phyloP scores from a whole-genome alignment of 345 rosid species.

The Salix arbutifolia region DNA sequence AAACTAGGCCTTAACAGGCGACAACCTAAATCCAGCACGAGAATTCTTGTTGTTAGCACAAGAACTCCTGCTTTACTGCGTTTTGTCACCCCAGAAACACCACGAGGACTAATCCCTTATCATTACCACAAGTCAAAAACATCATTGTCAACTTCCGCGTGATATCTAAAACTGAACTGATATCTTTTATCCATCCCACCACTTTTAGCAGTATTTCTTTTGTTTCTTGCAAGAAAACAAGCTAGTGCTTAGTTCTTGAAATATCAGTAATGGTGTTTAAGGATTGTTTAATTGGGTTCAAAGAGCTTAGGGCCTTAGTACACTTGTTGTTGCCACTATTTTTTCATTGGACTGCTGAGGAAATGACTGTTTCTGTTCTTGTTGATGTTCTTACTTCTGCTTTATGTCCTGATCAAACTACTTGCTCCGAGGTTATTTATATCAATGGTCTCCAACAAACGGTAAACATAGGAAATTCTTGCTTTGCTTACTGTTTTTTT shows the following conservation, averaged over 20 bases:
- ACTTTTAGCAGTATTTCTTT: background rate
- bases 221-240: background rate
- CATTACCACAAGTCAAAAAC: background rate
- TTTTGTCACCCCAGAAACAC: background rate
- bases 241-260: background rate
- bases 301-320: slow-evolving; percentile 39
- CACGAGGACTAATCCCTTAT: background rate
- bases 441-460: slow-evolving; percentile 54
- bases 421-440: slow-evolving; percentile 50
- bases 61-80: background rate
- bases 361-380: slow-evolving; percentile 61
- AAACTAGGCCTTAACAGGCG: background rate
- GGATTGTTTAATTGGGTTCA: slow-evolving; percentile 13
- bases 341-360: slow-evolving; percentile 54
- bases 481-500: background rate
- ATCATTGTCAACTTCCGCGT: background rate
- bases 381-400: slow-evolving; percentile 50
- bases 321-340: slow-evolving; percentile 45
- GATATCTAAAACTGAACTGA: no score
- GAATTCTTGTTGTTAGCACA: background rate
- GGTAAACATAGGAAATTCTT: slow-evolving; percentile 14
- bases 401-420: slow-evolving; percentile 42
- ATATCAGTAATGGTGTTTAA: slow-evolving; percentile 12
- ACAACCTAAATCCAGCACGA: background rate
- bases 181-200: background rate